Conservation (phyloP, 1,284 basidiomycete species). For the Inonotus hispidus region DNA sequence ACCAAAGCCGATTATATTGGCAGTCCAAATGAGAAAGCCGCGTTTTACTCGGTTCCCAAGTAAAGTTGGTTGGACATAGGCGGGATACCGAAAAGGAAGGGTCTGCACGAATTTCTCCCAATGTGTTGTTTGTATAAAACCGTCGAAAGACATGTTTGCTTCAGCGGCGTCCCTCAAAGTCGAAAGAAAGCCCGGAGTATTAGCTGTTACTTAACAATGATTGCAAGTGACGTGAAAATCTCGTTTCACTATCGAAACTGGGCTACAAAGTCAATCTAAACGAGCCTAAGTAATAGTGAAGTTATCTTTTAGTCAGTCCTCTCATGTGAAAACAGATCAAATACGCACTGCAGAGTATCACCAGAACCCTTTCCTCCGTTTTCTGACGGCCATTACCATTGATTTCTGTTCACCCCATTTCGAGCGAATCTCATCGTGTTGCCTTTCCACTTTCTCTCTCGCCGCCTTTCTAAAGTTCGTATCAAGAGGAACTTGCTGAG, state of each 20-base stretch:
- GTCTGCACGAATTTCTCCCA: neutral
- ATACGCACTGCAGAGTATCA: constrained; percentile 17
- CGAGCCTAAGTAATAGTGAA: neutral
- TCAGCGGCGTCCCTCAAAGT: too few species aligned
- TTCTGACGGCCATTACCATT: constrained; percentile 29
- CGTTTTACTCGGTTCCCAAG: too few species aligned
- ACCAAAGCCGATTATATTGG: neutral
- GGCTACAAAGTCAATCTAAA: neutral
- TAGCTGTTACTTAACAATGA: too few species aligned
- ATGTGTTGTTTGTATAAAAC: too few species aligned
- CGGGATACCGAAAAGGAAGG: too few species aligned
- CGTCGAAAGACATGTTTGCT: too few species aligned
- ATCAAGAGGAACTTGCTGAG: constrained; percentile 30
- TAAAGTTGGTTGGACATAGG: too few species aligned
- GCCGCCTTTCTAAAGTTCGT: constrained; percentile 24
- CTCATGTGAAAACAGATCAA: neutral
- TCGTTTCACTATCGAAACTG: neutral
- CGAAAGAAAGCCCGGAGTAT: too few species aligned
- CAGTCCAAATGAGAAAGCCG: too few species aligned
- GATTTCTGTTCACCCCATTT: constrained; percentile 35
- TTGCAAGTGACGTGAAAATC: too few species aligned
- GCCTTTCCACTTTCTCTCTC: constrained; percentile 26
- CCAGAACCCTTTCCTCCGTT: constrained; percentile 35
- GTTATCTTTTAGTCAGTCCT: neutral
- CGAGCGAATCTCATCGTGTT: constrained; percentile 28